Evolutionary conservation across 2,329 filamentous ascomycete genomes (phyloP), one percentile per base, ranked within the genome.

Genomic region (Fusarium foetens): DNA sequence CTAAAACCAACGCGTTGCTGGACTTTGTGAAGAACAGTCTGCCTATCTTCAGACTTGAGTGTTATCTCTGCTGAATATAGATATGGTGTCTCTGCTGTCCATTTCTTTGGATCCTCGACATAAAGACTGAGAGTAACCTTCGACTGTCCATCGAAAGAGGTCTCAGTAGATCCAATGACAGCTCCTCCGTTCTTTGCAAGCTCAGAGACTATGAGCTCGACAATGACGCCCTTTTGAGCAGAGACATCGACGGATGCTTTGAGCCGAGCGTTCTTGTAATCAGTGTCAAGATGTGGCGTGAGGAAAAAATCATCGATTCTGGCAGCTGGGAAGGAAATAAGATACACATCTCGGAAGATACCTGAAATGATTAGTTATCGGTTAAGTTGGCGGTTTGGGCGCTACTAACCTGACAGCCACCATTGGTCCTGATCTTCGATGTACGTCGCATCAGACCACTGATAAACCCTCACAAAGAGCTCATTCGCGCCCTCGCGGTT

Each of bases 371-470:
- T 63, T 6, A 64, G 62, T 13, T 13, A 23, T n/a, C 80, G 79
- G 17, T 89, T 0, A 84, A 76, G 4, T 79, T 73, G 72, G 87
- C 1, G 92, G 80, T 6, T 86, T 8, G 13, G 7, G 76, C 1
- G 86, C 87, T 25, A 51, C 85, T 83, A n/a, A 91, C 87, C 84
- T 27, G 87, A 90, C 9, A 92, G 80, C 87, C 89, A 90, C 90
- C 90, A 92, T 75, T 92, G 89, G 77, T 92, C 90, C 73, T 90
- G 89, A 60, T 92, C 90, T 77, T 93, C 91, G 38, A 93, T 90
- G 72, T 93, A 93, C 0, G 88, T 88, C 4, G 89, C 91, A 71
- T 92, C 90, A 16, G 86, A 92, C 84, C 88, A 92, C 76, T 93
- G 90, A 70, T 93, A 93, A 0, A 93, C 91, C n/a, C 86, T 84